Base-by-base conservation (phyloP, 768 basidiomycete genomes). In the Auriscalpium microsporum region DNA sequence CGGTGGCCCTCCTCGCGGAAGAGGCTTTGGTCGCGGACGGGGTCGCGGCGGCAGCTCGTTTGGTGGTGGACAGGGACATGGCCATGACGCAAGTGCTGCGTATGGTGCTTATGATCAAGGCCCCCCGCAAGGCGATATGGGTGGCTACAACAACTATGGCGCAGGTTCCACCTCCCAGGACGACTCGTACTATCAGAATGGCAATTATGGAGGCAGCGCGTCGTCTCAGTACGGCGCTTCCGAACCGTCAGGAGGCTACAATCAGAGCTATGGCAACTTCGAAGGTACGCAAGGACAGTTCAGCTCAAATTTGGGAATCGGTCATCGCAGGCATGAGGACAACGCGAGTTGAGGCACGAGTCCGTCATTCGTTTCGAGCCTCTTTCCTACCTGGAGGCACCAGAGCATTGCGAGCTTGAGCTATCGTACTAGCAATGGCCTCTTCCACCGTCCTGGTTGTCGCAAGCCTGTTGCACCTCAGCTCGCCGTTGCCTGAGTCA, bases 281-380 rank as follows among this genome's bases (percentile, higher is more conserved):
- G 88, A 90, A 91, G 89, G 89, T 92, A 81, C 88, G 89, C 87
- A 84, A 73, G 77, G 80, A 78, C 50, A 56, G 55, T 57, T 60
- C 45, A 57, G 9, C 54, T 56, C 57, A 56, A 61, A 53, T 45
- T 56, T 50, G 54, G 48, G 52, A 50, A 58, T 52, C 57, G 56
- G 49, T 58, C 54, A 53, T 33, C 53, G 51, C 46, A 56, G 59
- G 19, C 47, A 33, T 47, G 54, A 45, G 38, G 42, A n/a, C 49
- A 42, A 48, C 48, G 58, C 55, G 19, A 53, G 60, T 51, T 54
- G 58, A 56, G 52, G 54, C 48, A 36, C 52, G n/a, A n/a, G n/a
- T 33, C n/a, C 34, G 36, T n/a, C 49, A 23, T 19, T 17, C 8
- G 11, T 14, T 33, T 23, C 34, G 16, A 36, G 11, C 7, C 6